phyloP scores from a whole-genome alignment of 2,329 filamentous ascomycete species.

The Lecanosticta acicola region DNA sequence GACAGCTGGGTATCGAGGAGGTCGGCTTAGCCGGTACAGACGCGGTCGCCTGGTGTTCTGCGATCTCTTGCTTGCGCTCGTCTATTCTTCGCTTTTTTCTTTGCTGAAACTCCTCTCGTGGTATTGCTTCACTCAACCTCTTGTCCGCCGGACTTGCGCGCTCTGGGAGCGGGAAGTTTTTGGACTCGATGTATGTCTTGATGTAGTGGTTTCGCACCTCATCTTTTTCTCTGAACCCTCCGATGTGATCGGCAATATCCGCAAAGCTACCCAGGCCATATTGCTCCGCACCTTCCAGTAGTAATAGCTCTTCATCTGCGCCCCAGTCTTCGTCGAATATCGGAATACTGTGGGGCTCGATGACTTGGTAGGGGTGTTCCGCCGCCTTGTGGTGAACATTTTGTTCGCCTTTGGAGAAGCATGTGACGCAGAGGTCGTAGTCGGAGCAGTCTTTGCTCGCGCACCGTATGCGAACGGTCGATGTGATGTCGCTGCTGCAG shows the following conservation, averaged over 20 bases:
- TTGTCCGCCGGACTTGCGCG: conserved; percentile 78
- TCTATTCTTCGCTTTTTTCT: conserved; percentile 91
- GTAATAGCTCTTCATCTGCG: conserved; percentile 88
- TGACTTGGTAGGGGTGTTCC: conserved; percentile 84
- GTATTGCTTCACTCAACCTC: conserved; percentile 69
- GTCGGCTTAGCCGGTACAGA: conserved; percentile 88
- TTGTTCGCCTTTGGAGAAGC: conserved; percentile 76
- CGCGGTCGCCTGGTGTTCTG: conserved; percentile 73
- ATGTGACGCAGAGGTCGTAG: conserved; percentile 94
- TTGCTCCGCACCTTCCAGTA: conserved; percentile 90
- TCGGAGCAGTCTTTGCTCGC: conserved; percentile 78
- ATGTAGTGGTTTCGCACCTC: conserved; percentile 95
- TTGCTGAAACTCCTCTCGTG: conserved; percentile 86
- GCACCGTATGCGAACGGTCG: conserved; percentile 93
- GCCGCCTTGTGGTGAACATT: conserved; percentile 81
- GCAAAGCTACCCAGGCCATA: conserved; percentile 97
- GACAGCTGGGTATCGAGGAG: conserved; percentile 88
- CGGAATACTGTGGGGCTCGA: conserved; percentile 96
- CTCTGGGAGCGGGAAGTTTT: conserved; percentile 78
- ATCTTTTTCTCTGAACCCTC: conserved; percentile 87
- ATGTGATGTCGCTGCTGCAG: conserved; percentile 93
- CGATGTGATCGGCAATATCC: conserved; percentile 96
- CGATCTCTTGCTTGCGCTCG: conserved; percentile 78
- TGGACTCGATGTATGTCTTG: conserved; percentile 76
- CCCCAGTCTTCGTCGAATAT: conserved; percentile 96